Evolutionary conservation across 805 yeast species (phyloP).

Genomic region (Suhomyces emberorum): DNA sequence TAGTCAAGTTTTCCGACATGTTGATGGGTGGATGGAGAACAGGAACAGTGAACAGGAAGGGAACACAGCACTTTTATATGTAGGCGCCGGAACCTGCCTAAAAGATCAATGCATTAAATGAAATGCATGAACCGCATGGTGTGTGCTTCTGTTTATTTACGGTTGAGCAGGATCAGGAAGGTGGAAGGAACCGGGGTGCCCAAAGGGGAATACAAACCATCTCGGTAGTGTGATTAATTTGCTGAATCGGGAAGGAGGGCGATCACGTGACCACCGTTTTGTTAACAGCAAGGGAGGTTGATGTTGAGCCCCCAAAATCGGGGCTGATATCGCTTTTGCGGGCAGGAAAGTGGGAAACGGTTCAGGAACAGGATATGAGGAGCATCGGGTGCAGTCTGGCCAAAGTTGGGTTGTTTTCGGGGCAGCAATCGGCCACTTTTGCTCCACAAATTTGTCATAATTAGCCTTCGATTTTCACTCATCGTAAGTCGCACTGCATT

Average conservation of each 20-base stretch:
- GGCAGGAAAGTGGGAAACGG: too few relatives aligned
- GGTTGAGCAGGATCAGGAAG: conserved; percentile 1
- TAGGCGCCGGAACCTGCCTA: background rate
- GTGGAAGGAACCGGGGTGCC: background rate
- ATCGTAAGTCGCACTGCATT: too few relatives aligned
- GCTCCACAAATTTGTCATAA: too few relatives aligned
- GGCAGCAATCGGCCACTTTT: too few relatives aligned
- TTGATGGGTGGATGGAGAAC: background rate
- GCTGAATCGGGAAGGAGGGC: conserved; percentile 1
- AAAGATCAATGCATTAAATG: background rate
- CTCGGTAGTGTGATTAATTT: conserved; percentile 2
- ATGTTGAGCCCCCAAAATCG: too few relatives aligned
- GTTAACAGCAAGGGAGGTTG: too few relatives aligned
- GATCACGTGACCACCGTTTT: too few relatives aligned
- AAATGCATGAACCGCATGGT: background rate
- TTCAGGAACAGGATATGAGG: too few relatives aligned
- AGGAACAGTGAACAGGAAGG: background rate
- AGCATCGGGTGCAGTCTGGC: too few relatives aligned
- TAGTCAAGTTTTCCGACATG: conserved; percentile 13
- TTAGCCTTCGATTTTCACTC: too few relatives aligned
- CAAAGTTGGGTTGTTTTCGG: too few relatives aligned
- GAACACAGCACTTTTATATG: background rate
- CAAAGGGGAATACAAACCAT: background rate
- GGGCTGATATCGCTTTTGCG: too few relatives aligned
- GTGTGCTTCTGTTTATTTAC: conserved; percentile 1